A percentile compares a stretch with the other conserved stretches of the same genome.
These are phyloP conservation scores for Saccharomyces hybrid DNA, from an alignment of 1,139 yeast genomes.

Conservation along the genomic window DNA sequence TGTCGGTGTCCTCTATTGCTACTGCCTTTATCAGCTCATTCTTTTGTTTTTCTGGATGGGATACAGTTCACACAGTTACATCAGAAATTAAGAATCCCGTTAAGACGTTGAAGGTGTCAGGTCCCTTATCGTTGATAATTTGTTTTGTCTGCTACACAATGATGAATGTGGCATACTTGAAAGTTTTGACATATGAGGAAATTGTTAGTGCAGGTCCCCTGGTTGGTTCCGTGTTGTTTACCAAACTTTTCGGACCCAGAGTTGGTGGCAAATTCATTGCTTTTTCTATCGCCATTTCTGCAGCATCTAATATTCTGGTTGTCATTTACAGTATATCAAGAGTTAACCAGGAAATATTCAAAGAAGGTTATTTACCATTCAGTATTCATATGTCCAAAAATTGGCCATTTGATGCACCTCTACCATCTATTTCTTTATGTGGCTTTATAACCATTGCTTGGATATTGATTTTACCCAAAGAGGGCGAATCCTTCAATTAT, in stretches of 20 bases:
- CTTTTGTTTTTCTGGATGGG: slow-evolving; percentile 62
- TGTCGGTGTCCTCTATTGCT: slow-evolving; percentile 43
- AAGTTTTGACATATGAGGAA: slow-evolving; percentile 48
- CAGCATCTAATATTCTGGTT: slow-evolving; percentile 58
- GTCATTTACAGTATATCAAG: slow-evolving; percentile 53
- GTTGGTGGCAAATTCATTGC: slow-evolving; percentile 50
- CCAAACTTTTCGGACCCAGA: slow-evolving; percentile 45
- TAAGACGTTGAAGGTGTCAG: slow-evolving; percentile 52
- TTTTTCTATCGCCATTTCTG: slow-evolving; percentile 49
- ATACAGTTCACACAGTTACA: slow-evolving; percentile 52
- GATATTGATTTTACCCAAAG: slow-evolving; percentile 42
- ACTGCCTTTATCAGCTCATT: slow-evolving; percentile 52
- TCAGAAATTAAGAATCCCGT: slow-evolving; percentile 55
- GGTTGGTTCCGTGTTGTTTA: slow-evolving; percentile 52
- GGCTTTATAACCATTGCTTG: slow-evolving; percentile 31
- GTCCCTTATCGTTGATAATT: slow-evolving; percentile 46
- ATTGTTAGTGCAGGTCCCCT: slow-evolving; percentile 48
- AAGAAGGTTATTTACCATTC: slow-evolving; percentile 56
- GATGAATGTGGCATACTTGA: slow-evolving; percentile 50
- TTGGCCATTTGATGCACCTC: slow-evolving; percentile 51
- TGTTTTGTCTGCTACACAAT: slow-evolving; percentile 46
- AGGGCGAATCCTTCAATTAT: slow-evolving; percentile 49
- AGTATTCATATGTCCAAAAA: slow-evolving; percentile 48
- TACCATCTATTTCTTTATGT: slow-evolving; percentile 38
- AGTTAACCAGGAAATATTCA: slow-evolving; percentile 56